A percentile compares a stretch with the other conserved stretches of the same genome.
These are phyloP conservation scores for Ophiostoma pallidulum DNA, from an alignment of 2,329 filamentous ascomycete genomes.

Conservation along the genomic window DNA sequence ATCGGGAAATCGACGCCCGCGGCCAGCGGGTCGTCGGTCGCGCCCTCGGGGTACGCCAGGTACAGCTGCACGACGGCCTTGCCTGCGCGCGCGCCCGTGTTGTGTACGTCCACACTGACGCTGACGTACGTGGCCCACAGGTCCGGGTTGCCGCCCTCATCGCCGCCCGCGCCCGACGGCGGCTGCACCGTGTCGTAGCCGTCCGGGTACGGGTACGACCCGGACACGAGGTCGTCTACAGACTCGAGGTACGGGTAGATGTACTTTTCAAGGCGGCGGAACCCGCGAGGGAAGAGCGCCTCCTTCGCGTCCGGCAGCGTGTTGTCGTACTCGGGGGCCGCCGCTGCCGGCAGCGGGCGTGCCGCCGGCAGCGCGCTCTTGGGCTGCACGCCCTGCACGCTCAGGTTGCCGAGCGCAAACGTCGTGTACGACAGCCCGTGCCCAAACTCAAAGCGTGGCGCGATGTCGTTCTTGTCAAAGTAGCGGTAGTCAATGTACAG, in stretches of 20 bases:
- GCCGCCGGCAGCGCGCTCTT: constrained; percentile 35
- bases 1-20: constrained; percentile 23
- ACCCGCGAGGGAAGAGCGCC: constrained; percentile 47
- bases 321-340: constrained; percentile 46
- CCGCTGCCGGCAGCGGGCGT: constrained; percentile 31
- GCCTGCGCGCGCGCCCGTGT: constrained; percentile 37
- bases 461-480: constrained; percentile 67
- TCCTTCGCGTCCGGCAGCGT: constrained; percentile 44
- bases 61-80: constrained; percentile 41
- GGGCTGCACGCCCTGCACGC: constrained; percentile 34
- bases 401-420: constrained; percentile 52
- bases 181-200: constrained; percentile 43
- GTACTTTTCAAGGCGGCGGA: constrained; percentile 57
- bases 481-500: constrained; percentile 84
- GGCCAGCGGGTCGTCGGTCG: constrained; percentile 9
- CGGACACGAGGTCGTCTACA: constrained; percentile 33
- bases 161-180: constrained; percentile 58
- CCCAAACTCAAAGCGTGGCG: constrained; percentile 77
- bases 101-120: constrained; percentile 43
- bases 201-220: constrained; percentile 40
- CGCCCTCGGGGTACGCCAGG: constrained; percentile 30
- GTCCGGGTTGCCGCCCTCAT: constrained; percentile 57
- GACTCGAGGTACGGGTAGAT: constrained; percentile 61
- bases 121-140: constrained; percentile 48
- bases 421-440: constrained; percentile 75